A percentile compares a stretch with the other conserved stretches of the same genome.
phyloP scores from a whole-genome alignment of 768 basidiomycete genomes.

The Asterophora parasitica region DNA sequence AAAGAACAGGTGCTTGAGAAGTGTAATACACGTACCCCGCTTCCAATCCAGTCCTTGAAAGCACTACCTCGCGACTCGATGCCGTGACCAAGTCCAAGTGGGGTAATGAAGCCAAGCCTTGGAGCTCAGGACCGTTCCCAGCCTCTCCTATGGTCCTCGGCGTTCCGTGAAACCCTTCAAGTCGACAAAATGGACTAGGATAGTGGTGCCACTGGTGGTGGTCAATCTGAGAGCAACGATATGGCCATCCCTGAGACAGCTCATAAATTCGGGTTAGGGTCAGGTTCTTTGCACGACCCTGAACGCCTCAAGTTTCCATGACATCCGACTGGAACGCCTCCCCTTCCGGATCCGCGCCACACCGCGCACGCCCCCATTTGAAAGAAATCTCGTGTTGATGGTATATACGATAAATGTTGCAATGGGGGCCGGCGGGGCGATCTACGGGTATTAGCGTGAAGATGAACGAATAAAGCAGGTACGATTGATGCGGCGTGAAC shows the following conservation, averaged over 20 bases:
- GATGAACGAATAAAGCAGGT: neutral
- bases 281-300: neutral
- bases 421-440: neutral
- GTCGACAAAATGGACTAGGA: neutral
- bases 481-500: neutral
- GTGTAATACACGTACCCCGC: neutral
- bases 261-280: conserved; percentile 14
- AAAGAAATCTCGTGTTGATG: neutral
- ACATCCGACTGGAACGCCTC: neutral
- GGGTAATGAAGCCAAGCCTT: neutral
- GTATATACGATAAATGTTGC: conserved; percentile 2
- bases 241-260: neutral
- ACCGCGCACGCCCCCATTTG: no score
- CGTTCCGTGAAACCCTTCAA: neutral
- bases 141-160: neutral
- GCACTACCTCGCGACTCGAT: neutral
- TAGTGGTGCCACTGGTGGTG: neutral
- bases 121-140: neutral
- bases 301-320: no score
- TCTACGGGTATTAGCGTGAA: neutral
- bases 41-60: neutral
- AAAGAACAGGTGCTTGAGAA: neutral
- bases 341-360: no score
- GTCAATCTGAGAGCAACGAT: no score
- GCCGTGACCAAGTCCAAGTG: conserved; percentile 1